These are phyloP conservation scores for Plasmodium relictum DNA, from an alignment of 169 alveolate species.

Conservation along the genomic window DNA sequence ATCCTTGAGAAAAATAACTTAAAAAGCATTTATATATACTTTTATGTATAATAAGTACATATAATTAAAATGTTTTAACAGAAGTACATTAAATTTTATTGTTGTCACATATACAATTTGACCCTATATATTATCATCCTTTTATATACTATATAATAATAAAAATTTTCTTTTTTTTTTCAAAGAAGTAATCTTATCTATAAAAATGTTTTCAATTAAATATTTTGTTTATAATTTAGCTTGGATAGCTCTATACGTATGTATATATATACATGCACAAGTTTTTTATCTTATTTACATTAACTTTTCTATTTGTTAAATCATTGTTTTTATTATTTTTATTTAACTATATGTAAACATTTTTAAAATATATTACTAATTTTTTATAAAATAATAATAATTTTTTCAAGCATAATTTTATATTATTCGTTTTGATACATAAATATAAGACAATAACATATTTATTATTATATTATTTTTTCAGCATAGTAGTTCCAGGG, in stretches of 20 bases:
- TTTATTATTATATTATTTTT: slow-evolving; percentile 16
- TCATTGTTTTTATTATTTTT: no score
- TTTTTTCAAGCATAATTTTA: not conserved
- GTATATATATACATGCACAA: not conserved
- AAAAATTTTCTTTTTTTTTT: no score
- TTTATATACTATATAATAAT: no score
- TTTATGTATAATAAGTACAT: no score
- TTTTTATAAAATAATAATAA: no score
- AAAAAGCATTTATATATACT: no score
- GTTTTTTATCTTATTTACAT: not conserved
- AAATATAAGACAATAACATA: not conserved
- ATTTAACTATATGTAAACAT: not conserved
- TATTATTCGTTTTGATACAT: not conserved
- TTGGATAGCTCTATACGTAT: slow-evolving; percentile 56
- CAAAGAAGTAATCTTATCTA: not conserved
- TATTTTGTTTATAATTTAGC: slow-evolving; percentile 24
- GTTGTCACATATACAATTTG: no score
- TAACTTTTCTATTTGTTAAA: not conserved
- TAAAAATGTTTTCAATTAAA: slow-evolving; percentile 38
- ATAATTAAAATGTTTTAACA: no score
- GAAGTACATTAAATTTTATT: no score
- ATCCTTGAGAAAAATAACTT: no score
- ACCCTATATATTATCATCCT: no score
- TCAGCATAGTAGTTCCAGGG: slow-evolving; percentile 30
- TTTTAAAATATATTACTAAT: not conserved